These are phyloP conservation scores for Pisolithus tinctorius DNA, from an alignment of 768 basidiomycete genomes.

Conservation along the genomic window DNA sequence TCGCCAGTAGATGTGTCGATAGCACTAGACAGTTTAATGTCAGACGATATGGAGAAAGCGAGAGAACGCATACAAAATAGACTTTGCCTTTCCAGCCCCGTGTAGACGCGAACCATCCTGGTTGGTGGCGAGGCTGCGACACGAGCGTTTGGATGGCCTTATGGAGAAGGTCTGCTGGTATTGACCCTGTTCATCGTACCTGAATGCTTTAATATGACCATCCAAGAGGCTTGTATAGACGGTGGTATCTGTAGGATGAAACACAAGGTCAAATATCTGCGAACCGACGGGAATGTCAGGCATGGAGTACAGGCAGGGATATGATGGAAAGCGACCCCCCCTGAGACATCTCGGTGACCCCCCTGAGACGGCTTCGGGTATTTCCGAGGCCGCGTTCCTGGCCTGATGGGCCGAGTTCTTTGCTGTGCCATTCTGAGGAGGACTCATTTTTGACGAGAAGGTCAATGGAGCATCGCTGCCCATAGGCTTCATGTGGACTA, in stretches of 20 bases:
- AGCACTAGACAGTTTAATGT: conserved; percentile 36
- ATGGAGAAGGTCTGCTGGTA: conserved; percentile 52
- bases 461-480: conserved; percentile 26
- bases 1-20: conserved; percentile 60
- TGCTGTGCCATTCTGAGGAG: neutral
- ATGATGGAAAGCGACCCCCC: neutral
- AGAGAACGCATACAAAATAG: conserved; percentile 56
- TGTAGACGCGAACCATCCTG: conserved; percentile 65
- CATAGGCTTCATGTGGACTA: conserved; percentile 30
- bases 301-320: conserved; percentile 23
- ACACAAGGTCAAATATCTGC: conserved; percentile 86
- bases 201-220: conserved; percentile 76
- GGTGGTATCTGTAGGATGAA: conserved; percentile 68
- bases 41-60: neutral
- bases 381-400: neutral
- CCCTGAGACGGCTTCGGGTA: neutral
- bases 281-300: conserved; percentile 63
- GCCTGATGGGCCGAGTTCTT: neutral
- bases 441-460: neutral
- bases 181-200: conserved; percentile 67
- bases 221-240: conserved; percentile 77
- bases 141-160: conserved; percentile 77
- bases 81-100: conserved; percentile 76
- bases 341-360: too few species aligned
- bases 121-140: conserved; percentile 64